A percentile compares a stretch with the other conserved stretches of the same genome.
phyloP scores from a whole-genome alignment of 78 protist species.

The Pelomyxa schiedti region DNA sequence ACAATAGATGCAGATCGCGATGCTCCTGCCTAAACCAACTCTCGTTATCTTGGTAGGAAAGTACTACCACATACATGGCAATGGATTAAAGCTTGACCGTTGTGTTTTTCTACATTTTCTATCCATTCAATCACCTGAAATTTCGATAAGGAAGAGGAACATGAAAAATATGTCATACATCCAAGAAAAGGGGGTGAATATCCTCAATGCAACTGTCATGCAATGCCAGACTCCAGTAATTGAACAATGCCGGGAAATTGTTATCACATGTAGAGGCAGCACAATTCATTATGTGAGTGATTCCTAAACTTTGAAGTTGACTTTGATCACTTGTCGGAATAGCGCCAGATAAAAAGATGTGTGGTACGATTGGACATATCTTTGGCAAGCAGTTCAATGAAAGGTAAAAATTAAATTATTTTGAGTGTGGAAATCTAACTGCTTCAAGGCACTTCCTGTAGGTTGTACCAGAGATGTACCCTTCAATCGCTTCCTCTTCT shows the following conservation, averaged over 20 bases:
- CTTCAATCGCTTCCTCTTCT: too few species aligned
- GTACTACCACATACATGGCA: too few species aligned
- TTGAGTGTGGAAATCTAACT: too few species aligned
- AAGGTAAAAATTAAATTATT: too few species aligned
- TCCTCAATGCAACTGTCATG: neutral
- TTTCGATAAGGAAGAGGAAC: neutral
- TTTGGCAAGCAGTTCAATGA: too few species aligned
- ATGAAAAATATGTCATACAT: neutral
- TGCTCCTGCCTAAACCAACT: neutral
- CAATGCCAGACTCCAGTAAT: neutral
- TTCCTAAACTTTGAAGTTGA: too few species aligned
- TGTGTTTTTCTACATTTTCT: neutral
- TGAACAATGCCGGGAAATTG: neutral
- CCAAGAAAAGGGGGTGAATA: neutral
- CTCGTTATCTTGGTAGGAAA: too few species aligned
- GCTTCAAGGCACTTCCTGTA: too few species aligned
- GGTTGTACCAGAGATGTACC: too few species aligned
- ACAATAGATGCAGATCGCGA: conserved; percentile 6
- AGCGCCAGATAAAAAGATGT: too few species aligned
- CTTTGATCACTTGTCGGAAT: too few species aligned
- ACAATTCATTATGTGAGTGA: neutral
- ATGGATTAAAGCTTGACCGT: neutral
- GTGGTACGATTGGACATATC: too few species aligned
- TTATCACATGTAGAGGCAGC: neutral
- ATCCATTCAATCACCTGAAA: neutral